Conservation (phyloP, 352 stramenopile genomes). For the Globisporangium abappressorium region DNA sequence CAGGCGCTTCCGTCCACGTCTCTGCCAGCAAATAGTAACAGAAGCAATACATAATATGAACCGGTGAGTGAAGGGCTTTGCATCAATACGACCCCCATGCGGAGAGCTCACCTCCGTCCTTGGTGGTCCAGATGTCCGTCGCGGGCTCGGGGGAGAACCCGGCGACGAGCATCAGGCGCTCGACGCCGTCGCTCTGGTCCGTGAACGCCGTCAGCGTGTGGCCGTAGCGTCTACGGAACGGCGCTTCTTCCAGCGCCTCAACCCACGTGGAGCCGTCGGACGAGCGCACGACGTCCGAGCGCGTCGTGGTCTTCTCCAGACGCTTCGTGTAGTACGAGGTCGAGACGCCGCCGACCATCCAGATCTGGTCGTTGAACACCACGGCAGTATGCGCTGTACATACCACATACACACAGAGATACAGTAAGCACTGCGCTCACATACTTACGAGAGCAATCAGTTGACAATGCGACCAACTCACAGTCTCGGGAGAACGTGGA, state of each 20-base stretch:
- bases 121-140: slow-evolving; percentile 71
- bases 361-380: slow-evolving; percentile 59
- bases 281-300: slow-evolving; percentile 65
- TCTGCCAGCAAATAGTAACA: slow-evolving; percentile 18
- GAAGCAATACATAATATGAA: background rate
- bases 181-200: slow-evolving; percentile 40
- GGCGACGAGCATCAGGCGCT: slow-evolving; percentile 58
- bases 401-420: background rate
- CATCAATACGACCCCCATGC: background rate
- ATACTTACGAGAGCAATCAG: background rate
- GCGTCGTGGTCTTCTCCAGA: slow-evolving; percentile 60
- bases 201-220: slow-evolving; percentile 66
- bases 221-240: slow-evolving; percentile 70
- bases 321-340: slow-evolving; percentile 72
- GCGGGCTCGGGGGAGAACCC: slow-evolving; percentile 76
- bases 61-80: background rate
- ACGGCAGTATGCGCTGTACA: slow-evolving; percentile 55
- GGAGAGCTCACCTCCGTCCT: slow-evolving; percentile 47
- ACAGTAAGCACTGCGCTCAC: too few relatives aligned
- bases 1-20: slow-evolving; percentile 41
- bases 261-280: slow-evolving; percentile 55
- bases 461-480: slow-evolving; percentile 16
- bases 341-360: slow-evolving; percentile 74
- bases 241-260: slow-evolving; percentile 67
- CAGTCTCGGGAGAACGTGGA: slow-evolving; percentile 72